Evolutionary conservation across 2,329 filamentous ascomycete genomes (phyloP), one percentile per base, ranked within the genome.

Genomic region (Ilyonectria destructans): DNA sequence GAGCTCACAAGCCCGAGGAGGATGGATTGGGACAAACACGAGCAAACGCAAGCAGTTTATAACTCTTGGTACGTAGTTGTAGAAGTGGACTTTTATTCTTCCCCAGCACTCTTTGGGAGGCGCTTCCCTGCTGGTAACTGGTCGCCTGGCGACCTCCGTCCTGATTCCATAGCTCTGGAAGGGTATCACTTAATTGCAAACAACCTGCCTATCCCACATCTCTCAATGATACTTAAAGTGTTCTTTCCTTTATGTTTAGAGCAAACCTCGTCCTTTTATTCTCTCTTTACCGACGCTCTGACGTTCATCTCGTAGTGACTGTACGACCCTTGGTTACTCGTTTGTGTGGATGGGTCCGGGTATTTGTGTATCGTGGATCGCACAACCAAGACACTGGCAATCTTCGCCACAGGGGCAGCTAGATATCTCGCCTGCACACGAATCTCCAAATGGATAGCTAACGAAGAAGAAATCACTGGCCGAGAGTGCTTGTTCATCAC

Each of bases 381-480:
- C 81, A 70, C 88, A 90, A 4, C 88, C 88, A 2, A 89, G 78
- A 70, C 88, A 90, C 68, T 86, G 81, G 65, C 88, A 90, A 68
- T 89, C 87, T 65, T 90, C 87, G 9, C 88, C 88, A 63, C 89
- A 90, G 1, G 85, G 87, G 73, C 88, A 90, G 46, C 82, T 85
- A 13, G 83, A 80, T 65, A 81, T 81, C 65, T 85, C 84, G 2
- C 87, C 87, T 0, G 81, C 82, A 73, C 87, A 89, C 1, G 79
- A 77, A 26, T 85, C 82, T 4, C 80, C 79, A 62, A 84, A 86
- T 3, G 86, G 83, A 69, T 90, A 87, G 62, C 84, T 86, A 64
- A 90, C 88, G 72, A 90, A 90, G 75, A 90, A 85, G 79, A 87
- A 91, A 75, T 90, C 87, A 58, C 81, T 83, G 1, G 85, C 84